Evolutionary conservation across 345 rosid species (phyloP).

Genomic region (Heritiera littoralis): DNA sequence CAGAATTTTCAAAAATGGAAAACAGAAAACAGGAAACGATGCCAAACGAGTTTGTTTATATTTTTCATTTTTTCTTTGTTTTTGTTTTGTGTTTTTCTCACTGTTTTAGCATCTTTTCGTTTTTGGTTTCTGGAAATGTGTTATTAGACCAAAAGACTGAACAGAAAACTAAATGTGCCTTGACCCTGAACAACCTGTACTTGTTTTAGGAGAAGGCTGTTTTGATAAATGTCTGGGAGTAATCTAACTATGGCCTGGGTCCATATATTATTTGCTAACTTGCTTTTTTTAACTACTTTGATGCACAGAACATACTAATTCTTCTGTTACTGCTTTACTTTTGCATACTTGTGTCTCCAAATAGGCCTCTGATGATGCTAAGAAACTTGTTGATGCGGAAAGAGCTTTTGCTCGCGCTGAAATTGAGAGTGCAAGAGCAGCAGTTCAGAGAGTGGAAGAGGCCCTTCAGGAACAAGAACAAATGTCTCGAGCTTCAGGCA

Average conservation of each 20-base stretch:
- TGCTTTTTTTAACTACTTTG: neutral
- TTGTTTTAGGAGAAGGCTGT: neutral
- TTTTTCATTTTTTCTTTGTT: neutral
- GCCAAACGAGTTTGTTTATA: no score
- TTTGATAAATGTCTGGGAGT: neutral
- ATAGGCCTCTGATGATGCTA: slow-evolving; percentile 98
- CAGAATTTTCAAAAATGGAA: no score
- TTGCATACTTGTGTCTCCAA: slow-evolving; percentile 23
- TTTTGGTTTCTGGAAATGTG: neutral
- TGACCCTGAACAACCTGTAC: neutral
- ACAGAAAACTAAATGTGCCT: neutral
- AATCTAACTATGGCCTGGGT: neutral
- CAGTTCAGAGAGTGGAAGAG: slow-evolving; percentile 97
- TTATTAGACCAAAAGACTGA: neutral
- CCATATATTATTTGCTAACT: neutral
- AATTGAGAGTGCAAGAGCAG: slow-evolving; percentile 97
- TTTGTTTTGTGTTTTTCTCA: neutral
- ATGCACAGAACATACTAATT: neutral
- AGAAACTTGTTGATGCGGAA: slow-evolving; percentile 92
- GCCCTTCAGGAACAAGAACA: slow-evolving; percentile 85
- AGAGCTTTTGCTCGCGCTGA: slow-evolving; percentile 94
- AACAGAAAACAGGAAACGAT: no score
- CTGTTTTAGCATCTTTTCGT: no score
- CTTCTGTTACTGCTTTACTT: neutral
- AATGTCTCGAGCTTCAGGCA: slow-evolving; percentile 75